phyloP scores from a whole-genome alignment of 495 filamentous ascomycete genomes.

The Penicillium cosmopolitanum region DNA sequence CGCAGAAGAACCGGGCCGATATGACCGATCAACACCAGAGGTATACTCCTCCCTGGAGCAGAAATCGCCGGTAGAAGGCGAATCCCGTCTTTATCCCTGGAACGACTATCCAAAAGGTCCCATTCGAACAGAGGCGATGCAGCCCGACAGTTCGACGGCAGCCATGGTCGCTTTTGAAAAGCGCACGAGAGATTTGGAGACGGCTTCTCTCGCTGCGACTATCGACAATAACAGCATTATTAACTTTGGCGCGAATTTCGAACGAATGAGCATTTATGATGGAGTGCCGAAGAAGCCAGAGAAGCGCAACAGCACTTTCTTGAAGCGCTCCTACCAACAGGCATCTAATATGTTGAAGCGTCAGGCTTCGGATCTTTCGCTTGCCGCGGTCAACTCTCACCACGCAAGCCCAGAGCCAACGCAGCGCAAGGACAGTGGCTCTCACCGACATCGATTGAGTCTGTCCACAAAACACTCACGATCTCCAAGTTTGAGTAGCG shows the following conservation, averaged over 20 bases:
- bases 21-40: slow-evolving; percentile 34
- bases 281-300: slow-evolving; percentile 39
- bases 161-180: slow-evolving; percentile 51
- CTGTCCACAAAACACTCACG: slow-evolving; percentile 53
- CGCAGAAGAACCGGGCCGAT: slow-evolving; percentile 32
- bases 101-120: slow-evolving; percentile 40
- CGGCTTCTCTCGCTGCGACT: slow-evolving; percentile 67
- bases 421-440: slow-evolving; percentile 52
- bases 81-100: slow-evolving; percentile 46
- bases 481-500: slow-evolving; percentile 65
- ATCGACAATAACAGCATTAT: slow-evolving; percentile 63
- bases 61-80: slow-evolving; percentile 19
- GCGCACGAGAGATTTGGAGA: slow-evolving; percentile 49
- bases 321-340: slow-evolving; percentile 58
- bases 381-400: slow-evolving; percentile 34
- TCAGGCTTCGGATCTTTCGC: slow-evolving; percentile 39
- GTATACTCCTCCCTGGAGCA: slow-evolving; percentile 27
- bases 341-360: slow-evolving; percentile 35
- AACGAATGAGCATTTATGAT: slow-evolving; percentile 61
- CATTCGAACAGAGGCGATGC: slow-evolving; percentile 37
- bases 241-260: slow-evolving; percentile 60
- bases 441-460: slow-evolving; percentile 56
- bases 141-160: slow-evolving; percentile 48
- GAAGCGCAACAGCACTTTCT: slow-evolving; percentile 46
- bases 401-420: slow-evolving; percentile 34